Evolutionary conservation across 192 early-diverging fungal species (phyloP).

Genomic region (Linnemannia hyalina): DNA sequence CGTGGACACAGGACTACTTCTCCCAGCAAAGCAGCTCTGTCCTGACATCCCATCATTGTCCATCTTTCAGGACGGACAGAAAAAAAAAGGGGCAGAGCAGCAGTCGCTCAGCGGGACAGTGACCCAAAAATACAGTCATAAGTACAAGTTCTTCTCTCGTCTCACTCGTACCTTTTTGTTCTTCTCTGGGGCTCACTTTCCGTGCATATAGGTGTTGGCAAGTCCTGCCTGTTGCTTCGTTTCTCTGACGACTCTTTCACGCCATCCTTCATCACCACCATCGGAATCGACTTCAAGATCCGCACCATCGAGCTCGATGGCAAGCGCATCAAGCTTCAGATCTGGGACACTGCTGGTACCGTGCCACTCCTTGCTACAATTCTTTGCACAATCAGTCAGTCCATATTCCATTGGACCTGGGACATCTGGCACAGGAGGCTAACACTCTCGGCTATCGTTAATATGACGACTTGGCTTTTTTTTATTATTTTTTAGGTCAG

Average conservation of each 20-base stretch:
- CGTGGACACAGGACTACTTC: background rate
- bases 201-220: slow-evolving; percentile 85
- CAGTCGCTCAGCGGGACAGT: background rate
- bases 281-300: slow-evolving; percentile 99
- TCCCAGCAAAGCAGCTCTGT: background rate
- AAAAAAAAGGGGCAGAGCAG: background rate
- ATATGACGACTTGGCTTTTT: background rate
- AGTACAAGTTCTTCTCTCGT: background rate
- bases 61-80: background rate
- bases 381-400: background rate
- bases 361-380: background rate
- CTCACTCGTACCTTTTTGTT: background rate
- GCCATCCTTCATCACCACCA: slow-evolving; percentile 99
- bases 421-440: background rate
- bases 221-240: slow-evolving; percentile 95
- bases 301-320: slow-evolving; percentile 98
- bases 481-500: slow-evolving; percentile 68
- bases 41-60: background rate
- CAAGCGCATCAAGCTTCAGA: slow-evolving; percentile 99
- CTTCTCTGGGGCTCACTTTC: background rate
- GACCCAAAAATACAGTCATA: background rate
- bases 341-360: slow-evolving; percentile 96
- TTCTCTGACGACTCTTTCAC: slow-evolving; percentile 99
- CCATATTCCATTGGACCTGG: too few relatives aligned
- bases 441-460: background rate